These are phyloP conservation scores for Monosporascus ibericus DNA, from an alignment of 2,329 filamentous ascomycete species.

Conservation along the genomic window DNA sequence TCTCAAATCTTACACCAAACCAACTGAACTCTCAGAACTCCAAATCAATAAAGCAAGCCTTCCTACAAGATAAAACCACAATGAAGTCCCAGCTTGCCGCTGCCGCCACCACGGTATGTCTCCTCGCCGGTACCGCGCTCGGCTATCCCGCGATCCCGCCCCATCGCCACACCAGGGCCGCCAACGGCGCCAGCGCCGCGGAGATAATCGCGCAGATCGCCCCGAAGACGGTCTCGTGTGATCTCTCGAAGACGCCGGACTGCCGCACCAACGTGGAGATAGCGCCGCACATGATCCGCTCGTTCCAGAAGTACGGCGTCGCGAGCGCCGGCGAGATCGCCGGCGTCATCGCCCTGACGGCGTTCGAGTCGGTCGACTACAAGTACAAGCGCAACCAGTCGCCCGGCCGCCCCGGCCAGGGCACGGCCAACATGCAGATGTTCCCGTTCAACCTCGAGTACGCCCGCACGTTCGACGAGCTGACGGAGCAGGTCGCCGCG, in stretches of 20 bases:
- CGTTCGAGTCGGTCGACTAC: slow-evolving; percentile 65
- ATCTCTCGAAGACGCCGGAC: slow-evolving; percentile 39
- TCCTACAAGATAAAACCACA: slow-evolving; percentile 2
- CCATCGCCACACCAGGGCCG: neutral
- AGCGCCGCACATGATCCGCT: slow-evolving; percentile 47
- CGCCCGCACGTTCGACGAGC: slow-evolving; percentile 35
- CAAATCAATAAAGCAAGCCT: slow-evolving; percentile 1
- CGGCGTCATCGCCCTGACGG: slow-evolving; percentile 63
- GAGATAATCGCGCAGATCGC: slow-evolving; percentile 47
- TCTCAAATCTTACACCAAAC: neutral
- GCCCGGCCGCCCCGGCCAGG: slow-evolving; percentile 57
- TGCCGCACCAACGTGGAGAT: slow-evolving; percentile 62
- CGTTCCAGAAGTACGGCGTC: slow-evolving; percentile 54
- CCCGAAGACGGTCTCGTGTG: slow-evolving; percentile 51
- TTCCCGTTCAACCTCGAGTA: slow-evolving; percentile 39
- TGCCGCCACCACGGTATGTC: slow-evolving; percentile 17
- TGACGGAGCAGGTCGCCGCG: slow-evolving; percentile 27
- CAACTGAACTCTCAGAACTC: slow-evolving; percentile 7
- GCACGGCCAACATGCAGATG: slow-evolving; percentile 56
- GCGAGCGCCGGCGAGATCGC: slow-evolving; percentile 54
- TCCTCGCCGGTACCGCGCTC: slow-evolving; percentile 19
- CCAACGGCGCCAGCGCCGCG: slow-evolving; percentile 18
- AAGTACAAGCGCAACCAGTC: slow-evolving; percentile 64
- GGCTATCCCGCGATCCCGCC: slow-evolving; percentile 13
- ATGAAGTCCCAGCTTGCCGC: slow-evolving; percentile 23